These are phyloP conservation scores for Primulina huaijiensis DNA, from an alignment of 257 asterid genomes.

Conservation along the genomic window DNA sequence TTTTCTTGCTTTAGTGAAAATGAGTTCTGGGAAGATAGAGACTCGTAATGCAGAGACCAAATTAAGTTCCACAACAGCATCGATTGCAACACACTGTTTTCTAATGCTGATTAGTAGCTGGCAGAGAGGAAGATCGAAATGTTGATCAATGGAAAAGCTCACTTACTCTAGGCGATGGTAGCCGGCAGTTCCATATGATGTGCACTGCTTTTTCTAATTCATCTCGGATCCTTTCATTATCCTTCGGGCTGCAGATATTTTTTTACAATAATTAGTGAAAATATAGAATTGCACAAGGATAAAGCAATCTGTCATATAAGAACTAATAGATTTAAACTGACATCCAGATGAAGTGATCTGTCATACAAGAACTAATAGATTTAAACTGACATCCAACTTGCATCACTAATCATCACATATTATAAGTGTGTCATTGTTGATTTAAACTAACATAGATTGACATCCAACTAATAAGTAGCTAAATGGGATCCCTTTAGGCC, in stretches of 20 bases:
- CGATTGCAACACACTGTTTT: slow-evolving; percentile 78
- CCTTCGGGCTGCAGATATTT: slow-evolving; percentile 65
- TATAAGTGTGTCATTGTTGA: background rate
- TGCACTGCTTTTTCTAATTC: slow-evolving; percentile 86
- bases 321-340: too few species aligned
- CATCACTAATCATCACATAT: too few species aligned
- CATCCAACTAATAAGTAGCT: too few species aligned
- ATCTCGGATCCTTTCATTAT: slow-evolving; percentile 58
- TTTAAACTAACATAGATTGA: too few species aligned
- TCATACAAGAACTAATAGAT: too few species aligned
- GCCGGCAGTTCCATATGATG: slow-evolving; percentile 86
- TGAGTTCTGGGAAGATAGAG: slow-evolving; percentile 73
- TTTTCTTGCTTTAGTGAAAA: slow-evolving; percentile 83
- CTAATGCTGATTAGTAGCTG: slow-evolving; percentile 28
- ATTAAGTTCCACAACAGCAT: slow-evolving; percentile 70
- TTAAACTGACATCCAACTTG: too few species aligned
- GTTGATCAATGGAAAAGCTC: slow-evolving; percentile 16
- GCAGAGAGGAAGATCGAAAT: slow-evolving; percentile 14
- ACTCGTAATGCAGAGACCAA: slow-evolving; percentile 74
- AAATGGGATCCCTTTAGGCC: background rate
- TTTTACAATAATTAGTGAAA: background rate
- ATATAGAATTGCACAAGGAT: background rate
- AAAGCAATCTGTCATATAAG: too few species aligned
- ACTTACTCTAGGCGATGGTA: slow-evolving; percentile 90
- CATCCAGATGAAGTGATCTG: too few species aligned